These are phyloP conservation scores for Penicillium odoratum DNA, from an alignment of 495 filamentous ascomycete species.

Conservation along the genomic window DNA sequence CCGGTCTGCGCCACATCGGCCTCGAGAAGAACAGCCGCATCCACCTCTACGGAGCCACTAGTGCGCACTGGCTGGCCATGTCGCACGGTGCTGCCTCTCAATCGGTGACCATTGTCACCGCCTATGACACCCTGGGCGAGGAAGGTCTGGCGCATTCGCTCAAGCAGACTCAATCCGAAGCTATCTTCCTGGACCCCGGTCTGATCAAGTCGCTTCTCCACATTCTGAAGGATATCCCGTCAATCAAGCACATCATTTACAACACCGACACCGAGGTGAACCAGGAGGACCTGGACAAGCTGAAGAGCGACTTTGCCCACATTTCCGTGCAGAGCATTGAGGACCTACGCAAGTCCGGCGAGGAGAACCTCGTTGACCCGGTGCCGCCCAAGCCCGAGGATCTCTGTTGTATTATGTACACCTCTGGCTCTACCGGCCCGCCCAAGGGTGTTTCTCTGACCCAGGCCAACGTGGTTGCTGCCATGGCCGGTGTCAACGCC, in stretches of 20 bases:
- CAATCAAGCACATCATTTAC: constrained; percentile 84
- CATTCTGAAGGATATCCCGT: constrained; percentile 75
- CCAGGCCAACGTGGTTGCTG: constrained; percentile 85
- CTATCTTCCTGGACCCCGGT: constrained; percentile 87
- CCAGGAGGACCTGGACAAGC: constrained; percentile 73
- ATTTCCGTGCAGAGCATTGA: constrained; percentile 81
- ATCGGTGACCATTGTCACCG: constrained; percentile 91
- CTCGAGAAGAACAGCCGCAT: constrained; percentile 70
- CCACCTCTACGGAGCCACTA: constrained; percentile 90
- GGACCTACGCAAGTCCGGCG: constrained; percentile 77
- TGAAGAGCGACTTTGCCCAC: constrained; percentile 69
- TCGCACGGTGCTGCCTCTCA: constrained; percentile 82
- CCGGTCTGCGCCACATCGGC: constrained; percentile 78
- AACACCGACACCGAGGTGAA: constrained; percentile 78
- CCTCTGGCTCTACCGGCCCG: constrained; percentile 93
- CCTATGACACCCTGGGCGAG: constrained; percentile 96
- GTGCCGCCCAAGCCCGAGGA: constrained; percentile 81
- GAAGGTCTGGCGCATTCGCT: constrained; percentile 91
- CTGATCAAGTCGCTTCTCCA: constrained; percentile 78
- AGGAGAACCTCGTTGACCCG: constrained; percentile 78
- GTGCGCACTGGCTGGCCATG: constrained; percentile 76
- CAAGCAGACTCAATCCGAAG: constrained; percentile 78
- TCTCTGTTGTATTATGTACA: constrained; percentile 99
- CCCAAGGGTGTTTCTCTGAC: constrained; percentile 94
- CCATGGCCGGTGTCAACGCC: constrained; percentile 84